phyloP scores from a whole-genome alignment of 2,329 filamentous ascomycete genomes.

The Fusarium begoniae region DNA sequence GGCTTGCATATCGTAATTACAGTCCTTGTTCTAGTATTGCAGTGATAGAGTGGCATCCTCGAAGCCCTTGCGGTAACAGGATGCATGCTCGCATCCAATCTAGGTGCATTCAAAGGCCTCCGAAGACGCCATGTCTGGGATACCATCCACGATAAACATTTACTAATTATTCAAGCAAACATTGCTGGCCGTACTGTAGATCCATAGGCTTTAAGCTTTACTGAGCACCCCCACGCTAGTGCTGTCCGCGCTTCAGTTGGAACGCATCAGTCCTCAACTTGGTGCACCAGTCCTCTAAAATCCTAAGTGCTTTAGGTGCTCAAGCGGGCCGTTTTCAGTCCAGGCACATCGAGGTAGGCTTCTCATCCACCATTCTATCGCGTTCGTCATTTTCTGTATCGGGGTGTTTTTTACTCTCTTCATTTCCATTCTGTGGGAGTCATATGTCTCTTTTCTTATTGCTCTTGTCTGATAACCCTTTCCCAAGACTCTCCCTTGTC shows the following conservation, averaged over 20 bases:
- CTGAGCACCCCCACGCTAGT: background rate
- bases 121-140: background rate
- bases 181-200: background rate
- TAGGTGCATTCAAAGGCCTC: conserved; percentile 1
- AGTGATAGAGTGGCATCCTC: background rate
- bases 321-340: conserved; percentile 26
- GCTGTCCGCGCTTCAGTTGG: conserved; percentile 30
- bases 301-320: conserved; percentile 4
- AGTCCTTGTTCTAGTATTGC: conserved; percentile 10
- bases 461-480: background rate
- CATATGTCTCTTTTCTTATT: background rate
- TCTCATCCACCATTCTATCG: conserved; percentile 8
- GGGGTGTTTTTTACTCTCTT: background rate
- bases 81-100: conserved; percentile 15
- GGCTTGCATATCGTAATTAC: conserved; percentile 44
- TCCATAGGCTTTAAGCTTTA: background rate
- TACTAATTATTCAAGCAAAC: background rate
- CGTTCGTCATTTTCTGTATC: conserved; percentile 14
- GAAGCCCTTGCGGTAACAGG: background rate
- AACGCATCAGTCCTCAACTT: conserved; percentile 2
- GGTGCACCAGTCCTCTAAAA: conserved; percentile 7
- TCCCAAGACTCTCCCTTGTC: conserved; percentile 2
- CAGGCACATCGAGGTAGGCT: background rate
- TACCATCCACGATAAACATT: background rate
- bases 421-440: conserved; percentile 1